Evolutionary conservation across 371 early-diverging fungal species (phyloP).

Genomic region (Circinella minor): DNA sequence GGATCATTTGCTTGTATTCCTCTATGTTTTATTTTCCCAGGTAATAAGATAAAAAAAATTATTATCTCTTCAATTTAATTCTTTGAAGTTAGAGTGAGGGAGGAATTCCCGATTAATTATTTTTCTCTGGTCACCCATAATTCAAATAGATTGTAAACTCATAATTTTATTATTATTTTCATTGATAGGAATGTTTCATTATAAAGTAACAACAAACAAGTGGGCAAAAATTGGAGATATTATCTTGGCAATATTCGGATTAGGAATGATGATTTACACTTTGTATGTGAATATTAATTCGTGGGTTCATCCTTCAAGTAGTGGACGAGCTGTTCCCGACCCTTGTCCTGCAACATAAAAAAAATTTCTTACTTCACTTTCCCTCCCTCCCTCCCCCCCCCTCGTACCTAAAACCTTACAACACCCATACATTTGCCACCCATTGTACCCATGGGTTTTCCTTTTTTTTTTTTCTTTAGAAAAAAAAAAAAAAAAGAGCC

Average conservation of each 20-base stretch:
- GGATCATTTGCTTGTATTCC: slow-evolving; percentile 51
- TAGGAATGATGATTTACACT: slow-evolving; percentile 55
- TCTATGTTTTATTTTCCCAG: slow-evolving; percentile 53
- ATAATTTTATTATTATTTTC: neutral
- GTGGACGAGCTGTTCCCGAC: slow-evolving; percentile 5
- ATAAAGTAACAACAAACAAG: slow-evolving; percentile 45
- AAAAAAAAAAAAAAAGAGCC: no score
- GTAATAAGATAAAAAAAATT: slow-evolving; percentile 25
- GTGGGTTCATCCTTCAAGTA: slow-evolving; percentile 37
- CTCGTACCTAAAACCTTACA: no score
- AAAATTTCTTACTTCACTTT: neutral
- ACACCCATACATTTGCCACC: neutral
- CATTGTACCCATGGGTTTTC: neutral
- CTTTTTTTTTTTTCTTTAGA: neutral
- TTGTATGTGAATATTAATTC: slow-evolving; percentile 42
- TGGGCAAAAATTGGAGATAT: slow-evolving; percentile 46
- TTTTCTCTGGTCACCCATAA: no score
- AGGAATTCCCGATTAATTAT: no score
- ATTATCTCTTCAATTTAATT: no score
- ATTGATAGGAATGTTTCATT: slow-evolving; percentile 62
- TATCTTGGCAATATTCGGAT: slow-evolving; percentile 57
- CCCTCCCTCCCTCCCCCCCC: neutral
- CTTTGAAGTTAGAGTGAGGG: no score
- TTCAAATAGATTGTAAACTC: no score
- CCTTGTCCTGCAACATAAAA: slow-evolving; percentile 1